Evolutionary conservation across 2,329 filamentous ascomycete genomes (phyloP).

Genomic region (Cryphonectria carpinicola): DNA sequence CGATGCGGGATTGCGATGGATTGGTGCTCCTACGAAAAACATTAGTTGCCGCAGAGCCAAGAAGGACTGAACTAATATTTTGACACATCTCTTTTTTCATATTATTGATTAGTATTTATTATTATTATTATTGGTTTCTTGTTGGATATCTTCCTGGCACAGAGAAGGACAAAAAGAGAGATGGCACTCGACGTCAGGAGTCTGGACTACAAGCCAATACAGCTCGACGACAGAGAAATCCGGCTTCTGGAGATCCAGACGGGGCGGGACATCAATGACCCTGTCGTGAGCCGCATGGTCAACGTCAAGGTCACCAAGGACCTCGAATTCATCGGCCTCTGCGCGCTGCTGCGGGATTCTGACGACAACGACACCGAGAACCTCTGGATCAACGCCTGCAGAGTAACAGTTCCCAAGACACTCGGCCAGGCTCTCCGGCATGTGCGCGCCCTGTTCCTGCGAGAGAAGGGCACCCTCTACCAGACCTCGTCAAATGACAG

Average conservation of each 20-base stretch:
- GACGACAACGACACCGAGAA: conserved; percentile 16
- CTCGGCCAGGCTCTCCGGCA: conserved; percentile 21
- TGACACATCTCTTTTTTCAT: not conserved
- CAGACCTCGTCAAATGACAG: not conserved
- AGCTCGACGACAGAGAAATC: conserved; percentile 17
- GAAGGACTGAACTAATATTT: not conserved
- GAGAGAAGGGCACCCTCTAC: not conserved
- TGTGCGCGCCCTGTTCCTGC: conserved; percentile 18
- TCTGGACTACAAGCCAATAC: conserved; percentile 25
- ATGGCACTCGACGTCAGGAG: conserved; percentile 18
- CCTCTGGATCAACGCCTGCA: conserved; percentile 18
- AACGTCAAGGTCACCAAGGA: conserved; percentile 17
- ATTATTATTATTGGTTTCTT: not conserved
- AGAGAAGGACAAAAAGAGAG: not conserved
- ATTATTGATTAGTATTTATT: not conserved
- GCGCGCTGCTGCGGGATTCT: conserved; percentile 21
- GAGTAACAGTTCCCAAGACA: conserved; percentile 14
- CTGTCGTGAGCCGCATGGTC: conserved; percentile 21
- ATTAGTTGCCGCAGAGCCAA: not conserved
- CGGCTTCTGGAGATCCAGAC: conserved; percentile 25
- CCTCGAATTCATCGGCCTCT: conserved; percentile 21
- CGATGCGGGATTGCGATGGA: not conserved
- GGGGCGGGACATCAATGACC: conserved; percentile 22
- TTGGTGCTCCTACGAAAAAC: not conserved
- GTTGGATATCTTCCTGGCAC: not conserved